phyloP scores from a whole-genome alignment of 108 stramenopile species.

The Pseudonitzschia multistriata region DNA sequence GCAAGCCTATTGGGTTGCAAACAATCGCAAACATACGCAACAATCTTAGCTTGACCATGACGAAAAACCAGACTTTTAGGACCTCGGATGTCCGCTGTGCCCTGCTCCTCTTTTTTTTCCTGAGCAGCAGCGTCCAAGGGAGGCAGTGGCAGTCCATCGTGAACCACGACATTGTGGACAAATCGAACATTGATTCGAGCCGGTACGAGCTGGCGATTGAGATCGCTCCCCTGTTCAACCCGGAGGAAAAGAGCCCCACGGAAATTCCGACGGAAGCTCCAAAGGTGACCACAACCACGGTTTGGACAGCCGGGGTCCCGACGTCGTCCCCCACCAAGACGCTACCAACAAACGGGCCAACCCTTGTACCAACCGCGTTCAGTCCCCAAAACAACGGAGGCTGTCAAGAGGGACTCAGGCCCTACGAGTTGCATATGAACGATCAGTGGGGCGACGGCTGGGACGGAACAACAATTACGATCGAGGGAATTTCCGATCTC shows the following conservation, averaged over 20 bases:
- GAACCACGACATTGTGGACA: slow-evolving; percentile 16
- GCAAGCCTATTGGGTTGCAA: background rate
- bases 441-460: slow-evolving; percentile 44
- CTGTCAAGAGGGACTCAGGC: slow-evolving; percentile 20
- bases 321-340: slow-evolving; percentile 9
- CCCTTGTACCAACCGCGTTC: slow-evolving; percentile 15
- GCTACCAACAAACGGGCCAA: slow-evolving; percentile 11
- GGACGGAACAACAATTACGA: slow-evolving; percentile 24
- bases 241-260: slow-evolving; percentile 12
- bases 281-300: background rate
- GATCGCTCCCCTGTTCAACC: slow-evolving; percentile 22
- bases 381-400: slow-evolving; percentile 25
- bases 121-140: background rate
- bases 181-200: slow-evolving; percentile 20
- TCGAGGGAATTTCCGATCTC: slow-evolving; percentile 24
- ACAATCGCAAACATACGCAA: background rate
- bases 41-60: background rate
- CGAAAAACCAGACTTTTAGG: background rate
- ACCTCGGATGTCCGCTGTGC: background rate
- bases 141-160: slow-evolving; percentile 23
- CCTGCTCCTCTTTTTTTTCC: background rate
- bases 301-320: too few species aligned
- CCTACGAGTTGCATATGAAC: slow-evolving; percentile 36
- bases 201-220: slow-evolving; percentile 30
- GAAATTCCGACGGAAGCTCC: slow-evolving; percentile 12